Evolutionary conservation across 2,329 filamentous ascomycete species (phyloP).

Genomic region (Fusarium brevicatenulatum): DNA sequence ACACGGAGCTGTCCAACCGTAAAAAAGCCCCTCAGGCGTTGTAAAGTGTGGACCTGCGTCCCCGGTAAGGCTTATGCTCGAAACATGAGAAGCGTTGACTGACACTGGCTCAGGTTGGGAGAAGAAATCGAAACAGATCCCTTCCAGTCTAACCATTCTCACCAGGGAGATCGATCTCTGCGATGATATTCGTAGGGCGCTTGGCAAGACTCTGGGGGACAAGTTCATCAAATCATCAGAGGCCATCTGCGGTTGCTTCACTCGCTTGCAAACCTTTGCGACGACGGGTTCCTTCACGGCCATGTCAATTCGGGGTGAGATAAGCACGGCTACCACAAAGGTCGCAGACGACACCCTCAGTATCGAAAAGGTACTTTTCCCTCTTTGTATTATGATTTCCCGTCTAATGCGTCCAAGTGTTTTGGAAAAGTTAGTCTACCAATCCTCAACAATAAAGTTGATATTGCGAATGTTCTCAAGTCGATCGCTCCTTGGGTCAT

Average conservation of each 20-base stretch:
- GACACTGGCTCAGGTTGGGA: not conserved
- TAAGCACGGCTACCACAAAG: not conserved
- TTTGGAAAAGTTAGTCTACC: not conserved
- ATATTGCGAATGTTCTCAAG: not conserved
- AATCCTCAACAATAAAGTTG: not conserved
- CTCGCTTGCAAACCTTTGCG: not conserved
- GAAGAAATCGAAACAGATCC: not conserved
- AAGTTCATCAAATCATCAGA: not conserved
- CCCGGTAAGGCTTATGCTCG: not conserved
- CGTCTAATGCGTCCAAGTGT: not conserved
- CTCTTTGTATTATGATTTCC: rapidly evolving
- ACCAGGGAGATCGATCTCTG: not conserved
- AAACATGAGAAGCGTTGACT: rapidly evolving
- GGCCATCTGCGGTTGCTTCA: not conserved
- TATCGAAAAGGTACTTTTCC: not conserved
- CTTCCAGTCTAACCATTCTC: not conserved
- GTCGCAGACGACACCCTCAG: rapidly evolving
- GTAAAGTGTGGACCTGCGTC: not conserved
- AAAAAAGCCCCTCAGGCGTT: not conserved
- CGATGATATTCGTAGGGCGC: not conserved
- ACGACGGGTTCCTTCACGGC: not conserved
- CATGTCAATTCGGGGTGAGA: not conserved
- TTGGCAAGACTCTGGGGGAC: rapidly evolving
- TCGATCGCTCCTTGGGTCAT: not conserved
- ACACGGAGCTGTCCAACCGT: not conserved